phyloP scores from a whole-genome alignment of 2,329 filamentous ascomycete genomes.

The Macrophomina phaseolina region DNA sequence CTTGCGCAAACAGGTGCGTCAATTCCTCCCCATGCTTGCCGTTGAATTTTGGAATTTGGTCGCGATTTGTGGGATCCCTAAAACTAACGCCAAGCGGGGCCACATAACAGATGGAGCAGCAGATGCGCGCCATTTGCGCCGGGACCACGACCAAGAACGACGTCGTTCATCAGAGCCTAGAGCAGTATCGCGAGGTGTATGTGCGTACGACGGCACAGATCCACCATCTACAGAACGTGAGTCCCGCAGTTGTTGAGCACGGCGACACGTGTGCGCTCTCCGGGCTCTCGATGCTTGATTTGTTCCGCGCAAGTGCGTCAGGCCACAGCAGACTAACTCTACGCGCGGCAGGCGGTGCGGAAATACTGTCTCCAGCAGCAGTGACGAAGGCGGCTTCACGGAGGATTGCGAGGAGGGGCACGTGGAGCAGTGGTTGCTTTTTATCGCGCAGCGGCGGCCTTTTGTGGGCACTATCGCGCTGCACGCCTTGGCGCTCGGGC shows the following conservation, averaged over 20 bases:
- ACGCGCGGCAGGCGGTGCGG: constrained; percentile 42
- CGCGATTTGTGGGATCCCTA: constrained; percentile 19
- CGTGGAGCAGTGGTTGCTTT: constrained; percentile 22
- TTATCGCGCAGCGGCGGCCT: constrained; percentile 1
- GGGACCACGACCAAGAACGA: constrained; percentile 75
- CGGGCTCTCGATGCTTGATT: constrained; percentile 9
- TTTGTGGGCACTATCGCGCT: constrained; percentile 11
- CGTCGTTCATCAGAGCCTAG: constrained; percentile 82
- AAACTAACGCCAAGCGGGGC: constrained; percentile 21
- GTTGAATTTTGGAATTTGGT: constrained; percentile 24
- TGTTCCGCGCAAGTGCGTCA: constrained; percentile 23
- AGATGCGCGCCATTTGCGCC: constrained; percentile 96
- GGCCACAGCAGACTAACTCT: constrained; percentile 31
- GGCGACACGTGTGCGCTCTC: constrained; percentile 23
- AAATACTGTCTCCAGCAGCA: constrained; percentile 45
- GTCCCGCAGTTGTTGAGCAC: constrained; percentile 32
- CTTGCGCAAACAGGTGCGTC: constrained; percentile 77
- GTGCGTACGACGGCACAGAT: constrained; percentile 79
- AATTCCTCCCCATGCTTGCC: background rate
- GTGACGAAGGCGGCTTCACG: constrained; percentile 9
- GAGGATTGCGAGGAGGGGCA: constrained; percentile 23
- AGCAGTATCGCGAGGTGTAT: constrained; percentile 87
- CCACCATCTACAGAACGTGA: constrained; percentile 61
- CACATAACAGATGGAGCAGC: constrained; percentile 75
- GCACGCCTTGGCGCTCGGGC: constrained; percentile 20